Evolutionary conservation across 2,329 filamentous ascomycete species (phyloP), one percentile per base, ranked within the genome.

Genomic region (Clonostachys solani): DNA sequence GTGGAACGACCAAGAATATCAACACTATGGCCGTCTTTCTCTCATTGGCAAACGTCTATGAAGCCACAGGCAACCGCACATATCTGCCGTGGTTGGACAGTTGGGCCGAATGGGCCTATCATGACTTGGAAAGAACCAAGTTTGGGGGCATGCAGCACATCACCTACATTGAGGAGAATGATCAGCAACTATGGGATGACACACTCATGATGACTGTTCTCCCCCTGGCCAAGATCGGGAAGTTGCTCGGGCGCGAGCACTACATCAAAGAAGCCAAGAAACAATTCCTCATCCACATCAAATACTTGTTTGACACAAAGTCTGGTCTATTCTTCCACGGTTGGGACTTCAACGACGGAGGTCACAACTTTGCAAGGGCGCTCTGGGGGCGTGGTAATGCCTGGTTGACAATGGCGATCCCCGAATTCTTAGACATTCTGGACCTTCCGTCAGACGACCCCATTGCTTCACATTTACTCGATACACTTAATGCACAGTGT

Each of bases 191-290:
- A 18, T 92, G 88, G 88, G 88, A 91, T 54, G 88, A 92, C 60
- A 92, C 88, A 6, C 73, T 92, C 41, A 92, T 92, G 87, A 92
- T 92, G 88, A 91, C 86, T 1, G 87, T 89, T 6, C 69, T 92
- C 64, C 88, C 88, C 2, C 72, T 92, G n/a, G 87, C 86, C 16
- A 92, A 92, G 69, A 90, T 91, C 50, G 88, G 88, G 1, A 75
- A 83, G 47, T 71, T 90, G 4, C 74, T 92, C 3, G 73, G 79
- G 50, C 72, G 87, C 2, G 84, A 85, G 0, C 78, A 86, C 53
- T 92, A 92, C 60, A 72, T 92, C 19, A 84, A 82, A 40, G 88
- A 92, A 65, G 87, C 87, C 10, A 89, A 89, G 67, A 74, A 79
- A 9, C 88, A 92, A 63, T 89, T 90, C 59, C 71, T 92, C 42